Base-by-base conservation (phyloP, 805 yeast species). In the Wickerhamomyces rabaulensis region DNA sequence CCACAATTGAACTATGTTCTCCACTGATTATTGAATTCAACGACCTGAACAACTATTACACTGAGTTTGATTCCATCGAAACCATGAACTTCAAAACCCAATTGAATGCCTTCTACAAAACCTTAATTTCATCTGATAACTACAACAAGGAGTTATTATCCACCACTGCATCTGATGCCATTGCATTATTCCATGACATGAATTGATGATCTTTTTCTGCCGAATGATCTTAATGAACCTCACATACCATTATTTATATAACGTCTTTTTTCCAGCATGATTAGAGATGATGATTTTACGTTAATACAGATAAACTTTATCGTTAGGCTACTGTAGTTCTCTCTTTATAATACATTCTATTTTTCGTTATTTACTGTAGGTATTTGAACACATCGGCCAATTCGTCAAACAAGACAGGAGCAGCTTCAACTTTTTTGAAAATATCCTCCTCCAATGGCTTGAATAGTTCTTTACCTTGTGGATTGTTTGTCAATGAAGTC, bases 1-100 rank as follows among this genome's bases (percentile, higher is more conserved):
- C 51, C 38, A 53, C 55, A 31, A 37, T 69, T 19, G 65, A 67
- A 33, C 43, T 68, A 8, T 64, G 64, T 47, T 58, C 71, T 1
- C 64, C 64, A 19, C 43, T 70, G 43, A 55, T 70, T 9, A 53
- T 65, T 10, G 70, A 64, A 52, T 58, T 70, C 27, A 60, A 61
- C 46, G 73, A 70, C 46, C 48, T 65, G 43, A 67, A 66, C 39
- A 57, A 61, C 38, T 58, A 60, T 41, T 62, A 60, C 44, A 52
- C 55, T 3, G 59, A 52, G 17, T 42, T 58, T 46, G 61, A 55
- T 17, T 52, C 58, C 6, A 55, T 60, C 27, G 55, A 55, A 16
- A 51, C 66, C 9, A 40, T 54, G 7, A 59, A 63, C 5, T 67
- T 71, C 46, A 69, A 65, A 46, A 49, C 46, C n/a, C 55, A 59